Base-by-base conservation (phyloP, 805 yeast species). In the Starmerella kuoi region DNA sequence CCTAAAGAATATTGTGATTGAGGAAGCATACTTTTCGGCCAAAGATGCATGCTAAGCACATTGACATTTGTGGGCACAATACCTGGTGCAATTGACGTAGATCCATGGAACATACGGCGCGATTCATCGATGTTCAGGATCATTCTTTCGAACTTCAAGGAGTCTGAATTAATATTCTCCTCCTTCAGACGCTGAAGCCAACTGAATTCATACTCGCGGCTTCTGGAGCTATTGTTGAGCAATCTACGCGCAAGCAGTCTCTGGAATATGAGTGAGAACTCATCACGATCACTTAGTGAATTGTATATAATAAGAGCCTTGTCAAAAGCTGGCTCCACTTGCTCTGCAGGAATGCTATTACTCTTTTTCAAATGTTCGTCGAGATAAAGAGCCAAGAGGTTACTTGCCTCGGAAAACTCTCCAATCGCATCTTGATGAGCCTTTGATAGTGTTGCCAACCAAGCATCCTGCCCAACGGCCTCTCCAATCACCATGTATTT, bases 231-330 rank as follows among this genome's bases (percentile, higher is more conserved):
- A 52, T 85, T 79, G 56, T 81, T 80, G 55, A 91, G 83, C 54
- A 91, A 70, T 59, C 99, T 73, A 58, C 81, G 84, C 7, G 98
- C 93, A 52, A 91, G 70, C 54, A 79, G 68, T 48, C 95, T 74
- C 61, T 96, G 79, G 62, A 86, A 91, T 64, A 80, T 79, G 42
- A 77, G 77, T 63, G 85, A 95, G 62, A 91, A 93, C 23, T 91
- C 82, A 65, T 93, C 97, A 59, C 87, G 87, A 59, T 91, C 97
- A 31, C 80, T 82, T 44, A 93, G 69, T 55, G 80, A 88, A 55
- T 77, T 80, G 70, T 88, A 88, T 19, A 91, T 68, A 14, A 77
- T 72, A 82, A 87, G 82, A 53, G 88, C 72, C 56, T 84, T 86
- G 53, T 81, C 86, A 36, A 81, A 74, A 38, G 76, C 75, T 4